phyloP scores from a whole-genome alignment of 2,329 filamentous ascomycete genomes.

The Pezicula neosporulosa region DNA sequence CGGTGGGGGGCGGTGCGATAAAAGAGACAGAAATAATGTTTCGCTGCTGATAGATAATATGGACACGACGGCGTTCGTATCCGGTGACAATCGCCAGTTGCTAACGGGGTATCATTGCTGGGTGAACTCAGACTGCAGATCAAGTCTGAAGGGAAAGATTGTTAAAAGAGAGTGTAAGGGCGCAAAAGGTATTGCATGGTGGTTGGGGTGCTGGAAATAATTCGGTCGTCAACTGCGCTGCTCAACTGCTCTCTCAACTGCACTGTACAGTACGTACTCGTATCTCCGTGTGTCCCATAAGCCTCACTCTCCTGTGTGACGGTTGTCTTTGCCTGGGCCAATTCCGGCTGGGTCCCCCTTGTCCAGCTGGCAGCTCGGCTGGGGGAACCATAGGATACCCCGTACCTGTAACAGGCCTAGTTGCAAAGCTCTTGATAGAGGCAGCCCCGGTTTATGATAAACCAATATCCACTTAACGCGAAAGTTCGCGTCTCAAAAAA shows the following conservation, averaged over 20 bases:
- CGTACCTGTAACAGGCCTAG: too few relatives aligned
- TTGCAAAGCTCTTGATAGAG: too few relatives aligned
- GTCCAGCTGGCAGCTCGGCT: too few relatives aligned
- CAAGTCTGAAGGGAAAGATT: background rate
- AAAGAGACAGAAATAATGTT: background rate
- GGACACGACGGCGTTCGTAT: constrained; percentile 19
- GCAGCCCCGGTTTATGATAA: too few relatives aligned
- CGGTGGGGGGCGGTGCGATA: background rate
- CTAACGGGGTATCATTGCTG: constrained; percentile 30
- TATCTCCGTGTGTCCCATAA: background rate
- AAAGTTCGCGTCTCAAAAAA: constrained; percentile 5
- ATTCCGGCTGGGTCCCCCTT: too few relatives aligned
- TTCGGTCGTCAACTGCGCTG: too few relatives aligned
- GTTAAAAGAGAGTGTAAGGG: background rate
- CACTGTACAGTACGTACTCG: background rate
- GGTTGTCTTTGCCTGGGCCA: background rate
- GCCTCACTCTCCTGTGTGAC: background rate
- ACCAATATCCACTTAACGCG: constrained; percentile 8
- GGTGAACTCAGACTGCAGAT: constrained; percentile 1
- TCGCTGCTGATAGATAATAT: background rate
- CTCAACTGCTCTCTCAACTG: too few relatives aligned
- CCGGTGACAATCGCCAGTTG: constrained; percentile 17
- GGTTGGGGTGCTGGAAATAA: too few relatives aligned
- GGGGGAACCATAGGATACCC: too few relatives aligned
- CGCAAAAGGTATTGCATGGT: background rate